These are phyloP conservation scores for Naganishia vishniacii DNA, from an alignment of 768 basidiomycete species.

Conservation along the genomic window DNA sequence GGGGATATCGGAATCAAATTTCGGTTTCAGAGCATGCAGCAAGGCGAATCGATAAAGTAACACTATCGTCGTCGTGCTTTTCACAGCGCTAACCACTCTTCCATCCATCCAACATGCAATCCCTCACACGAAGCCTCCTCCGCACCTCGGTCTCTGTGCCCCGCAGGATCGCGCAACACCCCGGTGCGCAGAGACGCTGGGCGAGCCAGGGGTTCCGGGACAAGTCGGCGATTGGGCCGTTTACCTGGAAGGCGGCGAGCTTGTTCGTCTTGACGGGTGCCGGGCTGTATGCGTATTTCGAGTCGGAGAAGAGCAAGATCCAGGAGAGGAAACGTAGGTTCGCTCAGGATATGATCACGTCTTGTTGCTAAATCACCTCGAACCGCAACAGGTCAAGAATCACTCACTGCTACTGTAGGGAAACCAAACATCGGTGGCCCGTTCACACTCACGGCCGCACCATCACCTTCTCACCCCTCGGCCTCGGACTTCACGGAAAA, in stretches of 20 bases:
- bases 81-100: no score
- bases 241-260: conserved; percentile 76
- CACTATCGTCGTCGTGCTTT: no score
- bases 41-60: no score
- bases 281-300: conserved; percentile 82
- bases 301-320: conserved; percentile 72
- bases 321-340: conserved; percentile 67
- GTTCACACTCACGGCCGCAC: conserved; percentile 60
- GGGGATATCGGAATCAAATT: no score
- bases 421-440: conserved; percentile 86
- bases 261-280: conserved; percentile 77
- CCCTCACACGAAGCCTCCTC: conserved; percentile 2
- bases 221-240: conserved; percentile 54
- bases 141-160: neutral
- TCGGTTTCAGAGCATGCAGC: no score
- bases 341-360: neutral
- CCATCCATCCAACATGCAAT: no score
- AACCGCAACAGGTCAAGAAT: conserved; percentile 61
- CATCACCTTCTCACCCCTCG: conserved; percentile 26
- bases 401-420: conserved; percentile 67
- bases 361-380: no score
- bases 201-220: conserved; percentile 27
- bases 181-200: neutral
- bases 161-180: neutral
- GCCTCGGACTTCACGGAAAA: conserved; percentile 70